Evolutionary conservation across 768 basidiomycete species (phyloP).

Genomic region (Kwoniella dendrophila): DNA sequence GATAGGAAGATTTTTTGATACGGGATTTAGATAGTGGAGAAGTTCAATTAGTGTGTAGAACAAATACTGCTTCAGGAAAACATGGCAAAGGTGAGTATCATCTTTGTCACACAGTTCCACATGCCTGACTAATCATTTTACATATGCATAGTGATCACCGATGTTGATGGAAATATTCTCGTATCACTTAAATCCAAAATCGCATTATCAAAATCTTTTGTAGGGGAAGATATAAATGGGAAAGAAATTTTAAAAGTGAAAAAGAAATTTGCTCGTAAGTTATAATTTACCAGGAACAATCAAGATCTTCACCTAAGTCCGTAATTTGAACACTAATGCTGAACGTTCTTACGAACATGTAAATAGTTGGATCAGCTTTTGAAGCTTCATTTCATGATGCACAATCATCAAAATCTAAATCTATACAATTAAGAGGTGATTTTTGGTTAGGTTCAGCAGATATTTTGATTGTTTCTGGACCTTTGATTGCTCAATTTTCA

Average conservation of each 20-base stretch:
- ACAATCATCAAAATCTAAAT: constrained; percentile 31
- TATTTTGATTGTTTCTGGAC: constrained; percentile 33
- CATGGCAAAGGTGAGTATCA: constrained; percentile 3
- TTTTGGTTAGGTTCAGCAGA: constrained; percentile 50
- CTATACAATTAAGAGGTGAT: constrained; percentile 45
- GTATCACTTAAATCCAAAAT: constrained; percentile 49
- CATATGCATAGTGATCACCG: constrained; percentile 44
- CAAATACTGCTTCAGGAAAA: not conserved
- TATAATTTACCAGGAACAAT: not conserved
- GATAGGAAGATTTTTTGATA: constrained; percentile 2
- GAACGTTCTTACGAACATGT: not conserved
- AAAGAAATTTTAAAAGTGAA: constrained; percentile 42
- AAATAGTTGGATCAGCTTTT: constrained; percentile 49
- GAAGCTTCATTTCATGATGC: constrained; percentile 45
- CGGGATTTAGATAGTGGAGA: not conserved
- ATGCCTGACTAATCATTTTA: not conserved
- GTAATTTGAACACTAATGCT: not conserved
- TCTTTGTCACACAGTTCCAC: not conserved
- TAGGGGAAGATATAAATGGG: constrained; percentile 32
- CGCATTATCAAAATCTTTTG: constrained; percentile 35
- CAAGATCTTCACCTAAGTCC: not conserved
- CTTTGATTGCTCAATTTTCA: constrained; percentile 48
- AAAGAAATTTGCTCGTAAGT: constrained; percentile 37
- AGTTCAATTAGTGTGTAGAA: not conserved
- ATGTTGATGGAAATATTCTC: constrained; percentile 44